These are phyloP conservation scores for Nakazawaea ernobii DNA, from an alignment of 805 yeast genomes.

Conservation along the genomic window DNA sequence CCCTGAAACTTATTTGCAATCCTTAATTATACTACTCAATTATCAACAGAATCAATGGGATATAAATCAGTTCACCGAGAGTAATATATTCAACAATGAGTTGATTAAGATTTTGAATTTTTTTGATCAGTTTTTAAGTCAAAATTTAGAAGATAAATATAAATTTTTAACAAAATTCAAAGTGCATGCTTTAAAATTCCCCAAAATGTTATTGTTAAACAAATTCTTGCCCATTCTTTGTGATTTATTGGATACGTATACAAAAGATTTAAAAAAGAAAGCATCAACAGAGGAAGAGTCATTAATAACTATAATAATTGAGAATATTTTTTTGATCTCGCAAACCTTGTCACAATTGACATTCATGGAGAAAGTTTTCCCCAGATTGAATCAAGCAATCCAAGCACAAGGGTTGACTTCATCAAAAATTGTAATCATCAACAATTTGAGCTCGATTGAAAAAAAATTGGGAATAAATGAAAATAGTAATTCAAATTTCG, in stretches of 20 bases:
- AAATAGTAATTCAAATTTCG: constrained; percentile 16
- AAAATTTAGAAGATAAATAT: constrained; percentile 58
- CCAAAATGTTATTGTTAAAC: constrained; percentile 49
- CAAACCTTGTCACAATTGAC: constrained; percentile 65
- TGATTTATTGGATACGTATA: constrained; percentile 37
- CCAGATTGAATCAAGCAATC: constrained; percentile 28
- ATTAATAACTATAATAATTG: constrained; percentile 41
- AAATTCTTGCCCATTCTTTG: constrained; percentile 71
- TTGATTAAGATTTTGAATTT: constrained; percentile 74
- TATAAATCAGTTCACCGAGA: constrained; percentile 62
- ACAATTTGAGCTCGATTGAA: constrained; percentile 21
- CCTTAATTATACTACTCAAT: constrained; percentile 48
- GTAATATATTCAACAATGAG: constrained; percentile 77
- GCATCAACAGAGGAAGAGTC: constrained; percentile 25
- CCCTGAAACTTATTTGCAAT: constrained; percentile 48
- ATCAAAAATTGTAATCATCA: constrained; percentile 25
- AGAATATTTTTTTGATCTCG: constrained; percentile 59
- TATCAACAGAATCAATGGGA: constrained; percentile 54
- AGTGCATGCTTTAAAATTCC: constrained; percentile 49
- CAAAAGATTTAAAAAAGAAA: constrained; percentile 23
- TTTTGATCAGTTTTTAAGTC: constrained; percentile 78
- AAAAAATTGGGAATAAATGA: constrained; percentile 23
- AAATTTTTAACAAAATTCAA: constrained; percentile 64
- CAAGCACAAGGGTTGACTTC: constrained; percentile 20
- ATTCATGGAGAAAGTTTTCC: constrained; percentile 66